phyloP scores from a whole-genome alignment of 768 basidiomycete species.

The Psilocybe sp. region DNA sequence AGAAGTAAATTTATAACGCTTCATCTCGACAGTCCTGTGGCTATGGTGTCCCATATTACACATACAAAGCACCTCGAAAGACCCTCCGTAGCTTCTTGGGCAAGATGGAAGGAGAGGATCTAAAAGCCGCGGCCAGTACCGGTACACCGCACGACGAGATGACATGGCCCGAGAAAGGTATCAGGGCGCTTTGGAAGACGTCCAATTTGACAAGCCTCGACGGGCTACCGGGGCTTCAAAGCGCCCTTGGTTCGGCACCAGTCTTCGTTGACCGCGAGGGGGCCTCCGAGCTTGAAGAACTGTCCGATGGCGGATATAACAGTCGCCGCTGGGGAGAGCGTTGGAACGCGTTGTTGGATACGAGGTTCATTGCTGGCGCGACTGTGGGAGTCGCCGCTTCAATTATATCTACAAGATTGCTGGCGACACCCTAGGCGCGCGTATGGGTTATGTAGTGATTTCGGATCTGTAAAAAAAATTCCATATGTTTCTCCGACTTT shows the following conservation, averaged over 20 bases:
- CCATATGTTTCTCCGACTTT: too few species aligned
- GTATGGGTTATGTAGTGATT: too few species aligned
- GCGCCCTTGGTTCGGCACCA: constrained; percentile 10
- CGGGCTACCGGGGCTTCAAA: constrained; percentile 14
- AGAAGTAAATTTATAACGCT: neutral
- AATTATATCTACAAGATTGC: too few species aligned
- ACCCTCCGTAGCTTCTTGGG: constrained; percentile 37
- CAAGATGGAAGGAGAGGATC: constrained; percentile 35
- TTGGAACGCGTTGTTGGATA: too few species aligned
- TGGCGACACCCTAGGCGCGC: too few species aligned
- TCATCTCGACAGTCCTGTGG: constrained; percentile 54
- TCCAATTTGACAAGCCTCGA: constrained; percentile 16
- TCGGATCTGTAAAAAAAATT: too few species aligned
- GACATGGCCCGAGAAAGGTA: constrained; percentile 31
- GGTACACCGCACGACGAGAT: neutral
- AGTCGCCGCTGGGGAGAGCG: too few species aligned
- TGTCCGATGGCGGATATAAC: too few species aligned
- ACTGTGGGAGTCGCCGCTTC: too few species aligned
- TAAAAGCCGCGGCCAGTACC: constrained; percentile 13
- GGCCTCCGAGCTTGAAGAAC: too few species aligned
- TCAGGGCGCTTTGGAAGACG: constrained; percentile 48
- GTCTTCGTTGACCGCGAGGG: constrained; percentile 3
- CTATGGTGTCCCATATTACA: constrained; percentile 52
- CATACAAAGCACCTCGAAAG: constrained; percentile 46
- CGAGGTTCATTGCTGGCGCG: too few species aligned